These are phyloP conservation scores for Hericium coralloides DNA, from an alignment of 768 basidiomycete species.

Conservation along the genomic window DNA sequence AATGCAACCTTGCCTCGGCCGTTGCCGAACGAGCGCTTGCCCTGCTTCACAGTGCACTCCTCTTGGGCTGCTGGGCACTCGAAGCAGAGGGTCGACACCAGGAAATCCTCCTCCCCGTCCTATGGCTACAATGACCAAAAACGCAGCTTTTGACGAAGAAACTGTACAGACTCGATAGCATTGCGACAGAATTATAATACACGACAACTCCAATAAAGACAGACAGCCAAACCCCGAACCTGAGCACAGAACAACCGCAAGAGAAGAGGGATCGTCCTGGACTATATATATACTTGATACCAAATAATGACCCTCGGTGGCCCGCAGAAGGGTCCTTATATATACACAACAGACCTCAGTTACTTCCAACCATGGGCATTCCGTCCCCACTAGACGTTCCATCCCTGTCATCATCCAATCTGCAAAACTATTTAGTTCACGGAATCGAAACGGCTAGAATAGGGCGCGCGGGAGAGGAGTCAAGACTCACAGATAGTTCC, in stretches of 20 bases:
- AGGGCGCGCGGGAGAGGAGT: not conserved
- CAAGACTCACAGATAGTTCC: conserved; percentile 68
- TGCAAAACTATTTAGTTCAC: conserved; percentile 13
- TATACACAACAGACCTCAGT: conserved; percentile 6
- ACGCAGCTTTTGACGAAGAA: too few relatives aligned
- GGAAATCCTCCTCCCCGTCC: too few relatives aligned
- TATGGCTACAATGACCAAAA: too few relatives aligned
- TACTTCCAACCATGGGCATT: conserved; percentile 28
- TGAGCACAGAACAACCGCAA: not conserved
- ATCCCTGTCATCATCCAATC: conserved; percentile 66
- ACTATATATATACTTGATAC: conserved; percentile 2
- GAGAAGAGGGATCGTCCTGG: conserved; percentile 6
- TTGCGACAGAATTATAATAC: conserved; percentile 3
- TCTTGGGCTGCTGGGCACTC: too few relatives aligned
- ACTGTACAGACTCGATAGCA: conserved; percentile 1
- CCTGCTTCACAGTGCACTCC: too few relatives aligned
- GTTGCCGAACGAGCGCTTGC: not conserved
- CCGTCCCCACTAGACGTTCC: conserved; percentile 50
- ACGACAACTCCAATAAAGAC: conserved; percentile 4
- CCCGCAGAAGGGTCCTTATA: too few relatives aligned
- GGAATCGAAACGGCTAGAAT: too few relatives aligned
- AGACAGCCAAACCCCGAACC: not conserved
- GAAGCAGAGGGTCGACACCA: too few relatives aligned
- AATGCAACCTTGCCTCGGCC: not conserved
- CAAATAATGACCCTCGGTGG: not conserved